Percentiles rank a stretch among this genome's conserved stretches.
phyloP scores from a whole-genome alignment of 176 grass and related monocot species.

The Aegilops longissima region DNA sequence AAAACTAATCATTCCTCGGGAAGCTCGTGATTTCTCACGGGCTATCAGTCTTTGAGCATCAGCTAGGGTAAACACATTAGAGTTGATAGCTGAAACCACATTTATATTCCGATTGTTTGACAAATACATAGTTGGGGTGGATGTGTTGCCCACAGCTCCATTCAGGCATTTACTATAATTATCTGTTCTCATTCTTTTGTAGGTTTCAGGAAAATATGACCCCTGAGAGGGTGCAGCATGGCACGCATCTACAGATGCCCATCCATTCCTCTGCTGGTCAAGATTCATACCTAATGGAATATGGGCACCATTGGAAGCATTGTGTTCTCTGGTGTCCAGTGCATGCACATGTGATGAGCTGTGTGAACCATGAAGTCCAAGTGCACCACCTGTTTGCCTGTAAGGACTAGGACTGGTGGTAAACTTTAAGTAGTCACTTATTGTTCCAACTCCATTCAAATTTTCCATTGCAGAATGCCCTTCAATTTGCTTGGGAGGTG shows the following conservation, averaged over 20 bases:
- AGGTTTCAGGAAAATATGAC: constrained; percentile 33
- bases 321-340: constrained; percentile 34
- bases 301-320: constrained; percentile 29
- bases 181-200: constrained; percentile 50
- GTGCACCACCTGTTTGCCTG: neutral
- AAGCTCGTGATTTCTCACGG: constrained; percentile 37
- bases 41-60: constrained; percentile 45
- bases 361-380: constrained; percentile 13
- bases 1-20: constrained; percentile 28
- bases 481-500: constrained; percentile 36
- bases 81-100: constrained; percentile 25
- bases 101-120: constrained; percentile 15
- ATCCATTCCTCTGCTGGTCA: constrained; percentile 9
- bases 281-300: constrained; percentile 16
- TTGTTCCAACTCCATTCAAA: constrained; percentile 22
- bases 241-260: neutral
- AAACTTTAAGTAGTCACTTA: constrained; percentile 22
- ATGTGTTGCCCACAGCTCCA: constrained; percentile 14
- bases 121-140: constrained; percentile 15
- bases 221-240: neutral
- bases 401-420: constrained; percentile 1
- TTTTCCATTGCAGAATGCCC: constrained; percentile 21
- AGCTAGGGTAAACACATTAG: constrained; percentile 33
- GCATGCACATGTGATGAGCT: constrained; percentile 12
- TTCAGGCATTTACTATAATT: constrained; percentile 31